Conservation (phyloP, 179 eudicot genomes). For the Spergularia azorica region DNA sequence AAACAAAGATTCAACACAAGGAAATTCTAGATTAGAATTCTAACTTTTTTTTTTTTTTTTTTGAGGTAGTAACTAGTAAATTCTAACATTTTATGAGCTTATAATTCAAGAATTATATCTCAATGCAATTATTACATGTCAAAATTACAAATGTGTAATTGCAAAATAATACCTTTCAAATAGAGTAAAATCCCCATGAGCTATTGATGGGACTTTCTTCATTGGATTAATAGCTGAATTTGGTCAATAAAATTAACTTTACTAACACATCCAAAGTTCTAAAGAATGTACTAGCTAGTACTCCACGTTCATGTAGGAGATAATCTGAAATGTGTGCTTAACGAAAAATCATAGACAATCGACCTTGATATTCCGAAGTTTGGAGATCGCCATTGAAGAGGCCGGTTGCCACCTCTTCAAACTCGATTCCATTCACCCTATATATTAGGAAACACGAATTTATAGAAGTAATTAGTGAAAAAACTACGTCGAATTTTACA, state of each 20-base stretch:
- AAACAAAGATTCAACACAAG: background rate
- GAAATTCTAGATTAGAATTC: no score
- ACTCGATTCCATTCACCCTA: constrained; percentile 50
- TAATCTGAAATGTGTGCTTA: no score
- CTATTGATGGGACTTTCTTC: constrained; percentile 74
- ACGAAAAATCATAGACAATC: background rate
- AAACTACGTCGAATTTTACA: no score
- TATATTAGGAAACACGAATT: background rate
- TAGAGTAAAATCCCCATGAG: constrained; percentile 80
- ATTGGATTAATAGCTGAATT: constrained; percentile 76
- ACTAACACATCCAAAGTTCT: no score
- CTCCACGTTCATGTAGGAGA: no score
- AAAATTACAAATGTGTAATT: background rate
- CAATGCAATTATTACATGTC: no score
- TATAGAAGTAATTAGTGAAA: background rate
- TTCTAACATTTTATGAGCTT: no score
- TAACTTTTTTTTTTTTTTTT: background rate
- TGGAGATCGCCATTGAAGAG: constrained; percentile 39
- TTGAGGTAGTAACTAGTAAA: no score
- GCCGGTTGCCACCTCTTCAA: constrained; percentile 48
- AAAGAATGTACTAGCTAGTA: background rate
- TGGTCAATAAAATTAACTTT: background rate
- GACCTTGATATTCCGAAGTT: constrained; percentile 43
- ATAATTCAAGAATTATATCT: no score
- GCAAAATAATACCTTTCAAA: constrained; percentile 70